Conservation (phyloP, 2,329 filamentous ascomycete genomes). For the Penicillium sp. region DNA sequence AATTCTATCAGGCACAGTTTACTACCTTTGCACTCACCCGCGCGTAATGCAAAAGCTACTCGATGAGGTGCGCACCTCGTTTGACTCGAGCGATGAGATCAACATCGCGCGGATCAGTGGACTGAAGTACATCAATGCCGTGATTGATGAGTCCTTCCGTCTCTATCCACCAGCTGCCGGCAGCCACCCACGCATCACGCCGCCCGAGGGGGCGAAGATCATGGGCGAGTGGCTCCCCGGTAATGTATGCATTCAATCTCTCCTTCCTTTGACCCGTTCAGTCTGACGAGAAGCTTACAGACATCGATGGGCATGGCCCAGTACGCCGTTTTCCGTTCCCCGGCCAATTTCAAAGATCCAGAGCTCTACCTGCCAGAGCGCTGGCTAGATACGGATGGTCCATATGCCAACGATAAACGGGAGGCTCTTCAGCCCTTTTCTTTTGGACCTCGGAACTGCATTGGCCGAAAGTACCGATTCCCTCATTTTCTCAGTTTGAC, state of each 20-base stretch:
- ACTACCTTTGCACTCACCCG: constrained; percentile 1
- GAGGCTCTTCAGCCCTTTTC: constrained; percentile 11
- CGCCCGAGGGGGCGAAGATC: constrained; percentile 9
- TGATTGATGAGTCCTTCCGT: constrained; percentile 11
- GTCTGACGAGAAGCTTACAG: background rate
- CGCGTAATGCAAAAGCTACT: constrained; percentile 5
- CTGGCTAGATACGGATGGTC: constrained; percentile 9
- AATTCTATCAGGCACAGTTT: constrained; percentile 2
- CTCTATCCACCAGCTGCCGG: constrained; percentile 11
- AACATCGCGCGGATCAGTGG: background rate
- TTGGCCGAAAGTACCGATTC: constrained; percentile 6
- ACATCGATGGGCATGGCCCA: constrained; percentile 14
- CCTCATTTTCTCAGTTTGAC: background rate
- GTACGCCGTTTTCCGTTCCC: constrained; percentile 9
- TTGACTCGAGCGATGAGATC: background rate
- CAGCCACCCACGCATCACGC: constrained; percentile 11
- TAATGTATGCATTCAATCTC: constrained; percentile 2
- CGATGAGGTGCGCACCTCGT: constrained; percentile 1
- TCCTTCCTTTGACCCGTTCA: background rate
- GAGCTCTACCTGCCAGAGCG: constrained; percentile 10
- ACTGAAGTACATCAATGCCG: constrained; percentile 10
- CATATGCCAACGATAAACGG: constrained; percentile 6
- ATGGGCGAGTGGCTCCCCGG: constrained; percentile 11
- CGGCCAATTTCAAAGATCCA: constrained; percentile 12
- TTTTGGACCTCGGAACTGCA: constrained; percentile 13